Evolutionary conservation across 345 rosid genomes (phyloP).

Genomic region (Corymbia maculata): DNA sequence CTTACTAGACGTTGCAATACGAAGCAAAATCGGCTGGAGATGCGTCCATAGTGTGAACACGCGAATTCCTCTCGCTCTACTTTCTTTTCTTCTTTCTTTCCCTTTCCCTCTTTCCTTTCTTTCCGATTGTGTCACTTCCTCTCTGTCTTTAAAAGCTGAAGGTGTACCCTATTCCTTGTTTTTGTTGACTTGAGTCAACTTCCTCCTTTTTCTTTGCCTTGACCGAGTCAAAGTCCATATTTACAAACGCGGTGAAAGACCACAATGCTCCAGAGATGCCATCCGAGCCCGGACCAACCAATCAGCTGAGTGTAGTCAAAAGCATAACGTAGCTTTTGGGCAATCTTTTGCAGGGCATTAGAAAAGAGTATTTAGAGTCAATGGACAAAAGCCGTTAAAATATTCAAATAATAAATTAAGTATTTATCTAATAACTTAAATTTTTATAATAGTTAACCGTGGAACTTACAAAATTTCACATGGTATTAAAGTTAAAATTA

Average conservation of each 20-base stretch:
- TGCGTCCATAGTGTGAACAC: accelerated
- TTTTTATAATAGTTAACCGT: no score
- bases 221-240: no score
- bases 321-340: not conserved
- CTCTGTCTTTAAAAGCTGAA: not conserved
- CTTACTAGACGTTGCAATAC: accelerated
- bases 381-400: not conserved
- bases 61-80: not conserved
- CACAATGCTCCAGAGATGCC: not conserved
- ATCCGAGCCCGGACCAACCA: not conserved
- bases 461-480: no score
- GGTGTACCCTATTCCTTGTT: accelerated
- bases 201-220: not conserved
- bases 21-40: not conserved
- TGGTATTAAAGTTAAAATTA: no score
- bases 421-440: no score
- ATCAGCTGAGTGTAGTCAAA: no score
- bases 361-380: not conserved
- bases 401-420: no score
- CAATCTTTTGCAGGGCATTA: not conserved
- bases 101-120: no score
- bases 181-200: not conserved
- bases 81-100: no score
- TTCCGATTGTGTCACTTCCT: not conserved
- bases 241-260: not conserved